Conservation (phyloP, 2,329 filamentous ascomycete species). For the Passalora sequoiae region DNA sequence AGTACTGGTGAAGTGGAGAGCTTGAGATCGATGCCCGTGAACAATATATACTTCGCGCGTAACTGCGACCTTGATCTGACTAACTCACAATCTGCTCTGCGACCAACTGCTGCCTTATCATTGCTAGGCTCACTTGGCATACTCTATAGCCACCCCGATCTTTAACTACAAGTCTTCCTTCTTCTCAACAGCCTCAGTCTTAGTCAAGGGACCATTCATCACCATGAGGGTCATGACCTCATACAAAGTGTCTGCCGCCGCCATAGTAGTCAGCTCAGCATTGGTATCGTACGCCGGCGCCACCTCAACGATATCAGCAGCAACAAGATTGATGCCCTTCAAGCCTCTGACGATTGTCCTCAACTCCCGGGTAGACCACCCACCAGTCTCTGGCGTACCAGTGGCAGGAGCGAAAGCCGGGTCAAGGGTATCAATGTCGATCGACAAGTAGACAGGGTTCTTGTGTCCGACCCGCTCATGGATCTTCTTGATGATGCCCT, state of each 20-base stretch:
- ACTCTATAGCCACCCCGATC: not conserved
- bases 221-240: conserved; percentile 81
- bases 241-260: conserved; percentile 65
- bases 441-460: conserved; percentile 72
- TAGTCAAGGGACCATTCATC: conserved; percentile 65
- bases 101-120: not conserved
- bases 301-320: conserved; percentile 68
- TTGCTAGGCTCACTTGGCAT: not conserved
- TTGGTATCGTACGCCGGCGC: conserved; percentile 69
- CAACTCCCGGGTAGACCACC: conserved; percentile 69
- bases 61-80: no score
- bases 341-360: conserved; percentile 65
- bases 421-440: conserved; percentile 85
- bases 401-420: conserved; percentile 75
- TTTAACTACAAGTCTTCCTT: conserved; percentile 24
- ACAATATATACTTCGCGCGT: no score
- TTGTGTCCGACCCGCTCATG: conserved; percentile 59
- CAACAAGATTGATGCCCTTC: conserved; percentile 64
- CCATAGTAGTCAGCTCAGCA: conserved; percentile 68
- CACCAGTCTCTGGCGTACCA: conserved; percentile 70
- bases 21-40: no score
- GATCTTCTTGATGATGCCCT: conserved; percentile 75
- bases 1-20: no score
- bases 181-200: conserved; percentile 29
- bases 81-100: no score